These are phyloP conservation scores for Clarireedia hainanense DNA, from an alignment of 2,329 filamentous ascomycete species.

Conservation along the genomic window DNA sequence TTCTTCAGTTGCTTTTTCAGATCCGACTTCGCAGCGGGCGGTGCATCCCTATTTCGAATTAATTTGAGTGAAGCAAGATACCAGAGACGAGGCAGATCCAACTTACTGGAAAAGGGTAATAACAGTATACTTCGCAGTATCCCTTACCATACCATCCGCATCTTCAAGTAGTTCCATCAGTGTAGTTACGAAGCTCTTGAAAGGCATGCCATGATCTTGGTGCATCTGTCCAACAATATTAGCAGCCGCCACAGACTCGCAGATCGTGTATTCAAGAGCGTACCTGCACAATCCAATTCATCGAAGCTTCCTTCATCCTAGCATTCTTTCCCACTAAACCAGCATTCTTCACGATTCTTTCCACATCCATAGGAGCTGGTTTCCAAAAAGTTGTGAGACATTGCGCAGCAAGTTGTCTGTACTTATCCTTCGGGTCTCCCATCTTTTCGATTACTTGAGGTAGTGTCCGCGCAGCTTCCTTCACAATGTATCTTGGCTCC, in stretches of 20 bases:
- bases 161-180: constrained; percentile 86
- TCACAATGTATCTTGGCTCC: constrained; percentile 64
- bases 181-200: constrained; percentile 72
- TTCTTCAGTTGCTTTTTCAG: constrained; percentile 78
- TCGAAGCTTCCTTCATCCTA: constrained; percentile 73
- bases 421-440: constrained; percentile 81
- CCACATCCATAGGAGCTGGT: constrained; percentile 63
- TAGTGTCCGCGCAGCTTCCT: constrained; percentile 63
- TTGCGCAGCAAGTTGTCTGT: constrained; percentile 65
- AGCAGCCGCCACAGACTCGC: background rate
- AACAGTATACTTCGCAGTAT: constrained; percentile 73
- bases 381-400: constrained; percentile 71
- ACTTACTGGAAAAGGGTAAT: constrained; percentile 76
- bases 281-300: constrained; percentile 80
- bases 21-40: constrained; percentile 77
- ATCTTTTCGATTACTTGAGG: constrained; percentile 75
- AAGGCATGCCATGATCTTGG: constrained; percentile 68
- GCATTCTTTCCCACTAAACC: constrained; percentile 75
- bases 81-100: background rate
- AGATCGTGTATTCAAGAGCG: constrained; percentile 13
- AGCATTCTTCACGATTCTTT: constrained; percentile 68
- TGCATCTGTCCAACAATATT: constrained; percentile 54
- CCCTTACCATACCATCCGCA: constrained; percentile 78
- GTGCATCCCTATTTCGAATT: constrained; percentile 51
- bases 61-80: constrained; percentile 1